Evolutionary conservation across 192 early-diverging fungal species (phyloP).

Genomic region (Gaertneriomyces semiglobifer): DNA sequence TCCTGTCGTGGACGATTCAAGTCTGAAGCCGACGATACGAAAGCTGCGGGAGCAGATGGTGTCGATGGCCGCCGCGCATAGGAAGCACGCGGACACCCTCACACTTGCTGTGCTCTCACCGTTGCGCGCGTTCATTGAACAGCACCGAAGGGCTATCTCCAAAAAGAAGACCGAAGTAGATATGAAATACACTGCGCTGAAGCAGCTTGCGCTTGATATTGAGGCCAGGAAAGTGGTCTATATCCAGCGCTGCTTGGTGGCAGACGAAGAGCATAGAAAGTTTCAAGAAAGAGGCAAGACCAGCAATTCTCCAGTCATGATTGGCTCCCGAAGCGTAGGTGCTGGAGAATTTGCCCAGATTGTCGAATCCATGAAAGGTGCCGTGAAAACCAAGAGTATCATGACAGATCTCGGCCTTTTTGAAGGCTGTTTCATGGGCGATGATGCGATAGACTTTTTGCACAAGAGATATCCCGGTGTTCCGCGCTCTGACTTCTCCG

Average conservation of each 20-base stretch:
- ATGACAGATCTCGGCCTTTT: constrained; percentile 32
- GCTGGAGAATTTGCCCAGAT: constrained; percentile 12
- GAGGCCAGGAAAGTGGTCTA: constrained; percentile 12
- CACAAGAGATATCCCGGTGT: constrained; percentile 25
- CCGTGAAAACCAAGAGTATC: constrained; percentile 23
- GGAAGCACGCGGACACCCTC: constrained; percentile 36
- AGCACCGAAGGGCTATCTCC: constrained; percentile 25
- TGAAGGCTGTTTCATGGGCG: constrained; percentile 32
- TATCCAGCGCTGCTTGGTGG: constrained; percentile 13
- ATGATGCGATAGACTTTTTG: constrained; percentile 26
- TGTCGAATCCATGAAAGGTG: constrained; percentile 20
- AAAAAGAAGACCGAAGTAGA: constrained; percentile 40
- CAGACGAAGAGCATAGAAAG: constrained; percentile 16
- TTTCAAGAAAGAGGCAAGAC: constrained; percentile 17
- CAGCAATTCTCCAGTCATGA: constrained; percentile 11
- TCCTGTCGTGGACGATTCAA: constrained; percentile 16
- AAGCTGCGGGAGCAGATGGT: constrained; percentile 21
- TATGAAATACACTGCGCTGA: constrained; percentile 12
- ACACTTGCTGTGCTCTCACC: constrained; percentile 27
- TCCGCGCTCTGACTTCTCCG: constrained; percentile 15
- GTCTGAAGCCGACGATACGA: constrained; percentile 14
- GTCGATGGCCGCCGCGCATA: constrained; percentile 30
- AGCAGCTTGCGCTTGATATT: constrained; percentile 22
- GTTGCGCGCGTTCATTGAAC: constrained; percentile 32
- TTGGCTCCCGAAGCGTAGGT: constrained; percentile 27